phyloP scores from a whole-genome alignment of 2,329 filamentous ascomycete genomes.

The Pseudogymnoascus sp. region DNA sequence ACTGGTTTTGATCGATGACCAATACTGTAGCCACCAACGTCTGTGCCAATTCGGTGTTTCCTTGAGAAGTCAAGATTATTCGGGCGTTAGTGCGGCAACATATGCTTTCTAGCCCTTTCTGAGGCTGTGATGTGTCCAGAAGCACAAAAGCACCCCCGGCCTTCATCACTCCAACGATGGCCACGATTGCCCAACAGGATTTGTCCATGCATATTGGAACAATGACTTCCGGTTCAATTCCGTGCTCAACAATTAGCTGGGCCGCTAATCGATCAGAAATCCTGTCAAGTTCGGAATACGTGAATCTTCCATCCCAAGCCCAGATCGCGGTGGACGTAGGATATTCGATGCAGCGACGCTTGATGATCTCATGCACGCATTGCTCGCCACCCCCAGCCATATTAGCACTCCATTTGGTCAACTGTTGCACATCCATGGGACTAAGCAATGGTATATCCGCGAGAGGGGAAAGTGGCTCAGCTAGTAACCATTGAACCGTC shows the following conservation, averaged over 20 bases:
- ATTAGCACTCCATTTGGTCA: not conserved
- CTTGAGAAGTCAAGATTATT: not conserved
- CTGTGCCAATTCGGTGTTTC: not conserved
- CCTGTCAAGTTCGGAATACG: conserved; percentile 17
- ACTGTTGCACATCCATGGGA: not conserved
- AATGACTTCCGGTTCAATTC: conserved; percentile 12
- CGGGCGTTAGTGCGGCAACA: not conserved
- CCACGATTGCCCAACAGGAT: conserved; percentile 19
- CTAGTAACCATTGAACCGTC: not conserved
- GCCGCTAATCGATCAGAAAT: conserved; percentile 14
- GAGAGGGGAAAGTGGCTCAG: not conserved
- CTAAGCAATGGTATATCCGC: not conserved
- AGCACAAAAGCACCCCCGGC: conserved; percentile 24
- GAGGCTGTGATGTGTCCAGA: conserved; percentile 25
- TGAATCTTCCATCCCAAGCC: conserved; percentile 19
- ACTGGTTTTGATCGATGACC: not conserved
- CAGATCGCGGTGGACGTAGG: conserved; percentile 17
- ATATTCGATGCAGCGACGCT: conserved; percentile 2
- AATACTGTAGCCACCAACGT: not conserved
- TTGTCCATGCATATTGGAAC: conserved; percentile 23
- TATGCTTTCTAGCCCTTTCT: conserved; percentile 16
- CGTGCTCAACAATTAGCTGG: conserved; percentile 12
- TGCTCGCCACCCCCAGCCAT: not conserved
- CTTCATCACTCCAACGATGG: conserved; percentile 20
- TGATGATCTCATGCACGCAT: conserved; percentile 12